Evolutionary conservation across 1,139 yeast genomes (phyloP).

Genomic region (Meyerozyma smithsonii): DNA sequence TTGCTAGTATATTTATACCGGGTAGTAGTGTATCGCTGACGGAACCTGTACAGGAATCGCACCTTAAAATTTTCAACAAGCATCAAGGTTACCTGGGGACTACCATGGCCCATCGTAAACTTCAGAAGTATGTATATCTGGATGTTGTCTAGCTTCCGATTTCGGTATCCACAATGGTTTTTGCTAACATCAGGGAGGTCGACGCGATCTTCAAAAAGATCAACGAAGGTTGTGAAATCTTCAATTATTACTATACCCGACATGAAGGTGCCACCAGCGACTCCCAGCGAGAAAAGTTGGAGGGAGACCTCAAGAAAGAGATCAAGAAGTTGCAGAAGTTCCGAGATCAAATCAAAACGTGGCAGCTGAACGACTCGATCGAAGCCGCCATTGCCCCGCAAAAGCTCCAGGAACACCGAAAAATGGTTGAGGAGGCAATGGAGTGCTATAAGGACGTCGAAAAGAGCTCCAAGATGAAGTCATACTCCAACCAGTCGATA

Average conservation of each 20-base stretch:
- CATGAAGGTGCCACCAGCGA: slow-evolving; percentile 37
- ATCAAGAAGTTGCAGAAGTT: slow-evolving; percentile 25
- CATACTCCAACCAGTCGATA: slow-evolving; percentile 44
- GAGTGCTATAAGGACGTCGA: slow-evolving; percentile 46
- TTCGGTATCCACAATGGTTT: not conserved
- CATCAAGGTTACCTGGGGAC: slow-evolving; percentile 1
- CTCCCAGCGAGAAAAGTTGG: slow-evolving; percentile 25
- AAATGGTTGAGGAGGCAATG: slow-evolving; percentile 46
- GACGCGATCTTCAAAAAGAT: slow-evolving; percentile 25
- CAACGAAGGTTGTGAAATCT: slow-evolving; percentile 26
- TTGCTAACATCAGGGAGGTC: slow-evolving; percentile 18
- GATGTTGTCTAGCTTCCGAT: not conserved
- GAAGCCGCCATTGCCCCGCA: slow-evolving; percentile 39
- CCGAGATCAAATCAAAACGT: slow-evolving; percentile 25
- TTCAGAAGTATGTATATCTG: slow-evolving; percentile 39
- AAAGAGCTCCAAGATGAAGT: slow-evolving; percentile 40
- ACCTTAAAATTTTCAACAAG: slow-evolving; percentile 1
- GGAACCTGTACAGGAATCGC: not conserved
- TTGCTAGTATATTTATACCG: not conserved
- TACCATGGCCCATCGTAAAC: slow-evolving; percentile 39
- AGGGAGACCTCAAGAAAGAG: slow-evolving; percentile 24
- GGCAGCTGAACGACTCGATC: slow-evolving; percentile 39
- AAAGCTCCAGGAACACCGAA: slow-evolving; percentile 39
- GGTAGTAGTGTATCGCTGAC: not conserved
- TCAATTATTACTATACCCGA: slow-evolving; percentile 41